Evolutionary conservation across 352 stramenopile genomes (phyloP).

Genomic region (Aphanomyces stellatus): DNA sequence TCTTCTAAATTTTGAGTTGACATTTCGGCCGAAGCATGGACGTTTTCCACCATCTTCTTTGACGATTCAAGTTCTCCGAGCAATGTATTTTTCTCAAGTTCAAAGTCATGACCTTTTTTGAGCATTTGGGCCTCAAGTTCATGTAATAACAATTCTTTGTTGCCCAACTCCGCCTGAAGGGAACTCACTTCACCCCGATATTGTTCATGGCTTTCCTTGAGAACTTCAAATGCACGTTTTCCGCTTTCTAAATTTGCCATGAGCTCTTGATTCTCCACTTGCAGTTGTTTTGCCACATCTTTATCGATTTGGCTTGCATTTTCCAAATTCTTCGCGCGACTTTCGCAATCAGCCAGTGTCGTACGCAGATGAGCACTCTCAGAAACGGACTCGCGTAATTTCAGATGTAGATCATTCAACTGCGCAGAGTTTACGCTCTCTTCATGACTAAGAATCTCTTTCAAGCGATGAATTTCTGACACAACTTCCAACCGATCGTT

Average conservation of each 20-base stretch:
- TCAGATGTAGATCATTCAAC: neutral
- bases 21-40: conserved; percentile 9
- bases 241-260: neutral
- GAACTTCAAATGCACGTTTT: neutral
- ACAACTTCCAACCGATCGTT: neutral
- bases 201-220: neutral
- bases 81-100: neutral
- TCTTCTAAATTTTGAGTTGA: conserved; percentile 5
- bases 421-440: neutral
- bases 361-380: neutral
- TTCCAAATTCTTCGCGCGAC: neutral
- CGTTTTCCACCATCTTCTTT: conserved; percentile 7
- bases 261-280: neutral
- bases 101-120: neutral
- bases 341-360: neutral
- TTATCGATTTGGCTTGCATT: neutral
- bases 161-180: neutral
- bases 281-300: neutral
- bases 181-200: neutral
- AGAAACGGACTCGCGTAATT: neutral
- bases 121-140: neutral
- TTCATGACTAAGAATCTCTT: neutral
- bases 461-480: neutral
- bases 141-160: neutral
- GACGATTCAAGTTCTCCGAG: neutral